Conservation (phyloP, 2,329 filamentous ascomycete genomes). For the Polychaeton citri region DNA sequence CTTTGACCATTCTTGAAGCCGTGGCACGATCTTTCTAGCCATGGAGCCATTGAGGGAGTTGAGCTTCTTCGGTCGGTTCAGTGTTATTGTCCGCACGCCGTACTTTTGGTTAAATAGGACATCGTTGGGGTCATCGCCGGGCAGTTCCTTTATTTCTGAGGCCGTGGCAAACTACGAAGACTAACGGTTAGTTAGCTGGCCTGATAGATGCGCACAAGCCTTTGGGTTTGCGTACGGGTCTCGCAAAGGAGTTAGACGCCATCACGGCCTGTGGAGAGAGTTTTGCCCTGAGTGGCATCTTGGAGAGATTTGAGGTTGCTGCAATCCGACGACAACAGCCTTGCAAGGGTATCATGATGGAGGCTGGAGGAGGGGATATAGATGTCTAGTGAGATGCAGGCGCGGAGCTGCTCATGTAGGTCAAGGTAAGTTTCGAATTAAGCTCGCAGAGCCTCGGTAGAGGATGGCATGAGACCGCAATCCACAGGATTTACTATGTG, state of each 20-base stretch:
- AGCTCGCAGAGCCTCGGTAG: not conserved
- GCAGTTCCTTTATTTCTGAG: constrained; percentile 37
- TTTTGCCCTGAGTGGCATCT: not conserved
- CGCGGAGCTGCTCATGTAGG: not conserved
- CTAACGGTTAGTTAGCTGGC: constrained; percentile 19
- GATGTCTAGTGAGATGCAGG: not conserved
- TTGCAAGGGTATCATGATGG: not conserved
- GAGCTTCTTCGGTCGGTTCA: constrained; percentile 83
- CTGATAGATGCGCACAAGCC: constrained; percentile 1
- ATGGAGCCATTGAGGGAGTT: constrained; percentile 91
- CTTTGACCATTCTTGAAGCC: constrained; percentile 85
- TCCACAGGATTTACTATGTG: no score
- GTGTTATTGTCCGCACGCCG: constrained; percentile 80
- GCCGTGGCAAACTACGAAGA: constrained; percentile 15
- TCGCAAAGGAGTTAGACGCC: constrained; percentile 4
- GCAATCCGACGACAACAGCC: not conserved
- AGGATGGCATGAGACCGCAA: not conserved
- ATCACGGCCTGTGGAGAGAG: not conserved
- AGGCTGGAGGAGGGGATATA: not conserved
- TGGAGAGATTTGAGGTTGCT: not conserved
- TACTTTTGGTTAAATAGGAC: constrained; percentile 84
- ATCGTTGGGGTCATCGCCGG: constrained; percentile 69
- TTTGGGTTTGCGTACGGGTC: not conserved
- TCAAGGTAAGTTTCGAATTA: not conserved
- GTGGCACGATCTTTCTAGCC: constrained; percentile 84